Percentiles rank a stretch among this genome's conserved stretches.
phyloP scores from a whole-genome alignment of 768 basidiomycete genomes.

The Strobilomyces echinocephalus region DNA sequence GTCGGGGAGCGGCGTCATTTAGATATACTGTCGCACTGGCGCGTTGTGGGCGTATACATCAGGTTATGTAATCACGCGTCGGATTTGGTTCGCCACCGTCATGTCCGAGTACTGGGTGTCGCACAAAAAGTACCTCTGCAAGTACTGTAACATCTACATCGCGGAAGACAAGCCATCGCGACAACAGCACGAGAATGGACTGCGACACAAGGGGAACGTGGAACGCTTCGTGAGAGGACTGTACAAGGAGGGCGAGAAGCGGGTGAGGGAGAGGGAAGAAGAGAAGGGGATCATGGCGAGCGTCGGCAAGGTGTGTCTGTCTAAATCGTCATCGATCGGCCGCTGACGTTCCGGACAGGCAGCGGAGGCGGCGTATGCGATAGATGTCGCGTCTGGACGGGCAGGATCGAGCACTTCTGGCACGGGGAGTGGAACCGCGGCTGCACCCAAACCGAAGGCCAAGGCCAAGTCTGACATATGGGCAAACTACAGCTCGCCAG shows the following conservation, averaged over 20 bases:
- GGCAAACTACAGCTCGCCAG: conserved; percentile 85
- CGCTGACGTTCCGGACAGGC: conserved; percentile 41
- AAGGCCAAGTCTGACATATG: conserved; percentile 60
- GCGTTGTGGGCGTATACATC: not conserved
- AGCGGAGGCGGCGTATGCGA: conserved; percentile 73
- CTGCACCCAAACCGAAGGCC: conserved; percentile 27
- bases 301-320: conserved; percentile 63
- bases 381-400: conserved; percentile 68
- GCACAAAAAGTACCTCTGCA: conserved; percentile 90
- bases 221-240: conserved; percentile 89
- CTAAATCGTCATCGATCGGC: not conserved
- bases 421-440: not conserved
- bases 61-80: conserved; percentile 12
- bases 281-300: conserved; percentile 82
- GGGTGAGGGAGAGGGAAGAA: conserved; percentile 78
- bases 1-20: not conserved
- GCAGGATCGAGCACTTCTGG: conserved; percentile 30
- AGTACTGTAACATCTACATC: conserved; percentile 96
- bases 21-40: too few relatives aligned
- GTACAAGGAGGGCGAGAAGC: conserved; percentile 90
- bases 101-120: conserved; percentile 96
- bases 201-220: conserved; percentile 90
- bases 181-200: conserved; percentile 86
- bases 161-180: conserved; percentile 93
- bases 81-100: conserved; percentile 10